Conservation (phyloP, 1,139 yeast species). For the Hanseniaspora sp. region DNA sequence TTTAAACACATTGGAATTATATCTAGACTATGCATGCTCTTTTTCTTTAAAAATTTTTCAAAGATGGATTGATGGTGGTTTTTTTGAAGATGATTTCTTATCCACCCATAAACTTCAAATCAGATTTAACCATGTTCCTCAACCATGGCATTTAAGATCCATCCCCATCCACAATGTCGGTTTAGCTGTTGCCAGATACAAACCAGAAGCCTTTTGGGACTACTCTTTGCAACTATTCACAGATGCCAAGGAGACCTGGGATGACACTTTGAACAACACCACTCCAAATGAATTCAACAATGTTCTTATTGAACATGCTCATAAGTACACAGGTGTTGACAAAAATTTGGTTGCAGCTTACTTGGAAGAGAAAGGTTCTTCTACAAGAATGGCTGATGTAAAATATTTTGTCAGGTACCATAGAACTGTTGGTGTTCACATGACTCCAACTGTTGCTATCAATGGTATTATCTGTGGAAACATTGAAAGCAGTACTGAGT, state of each 20-base stretch:
- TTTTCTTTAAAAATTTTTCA: slow-evolving; percentile 55
- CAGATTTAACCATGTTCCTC: slow-evolving; percentile 57
- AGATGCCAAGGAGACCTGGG: slow-evolving; percentile 40
- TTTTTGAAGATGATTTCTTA: slow-evolving; percentile 21
- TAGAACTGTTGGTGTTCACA: slow-evolving; percentile 70
- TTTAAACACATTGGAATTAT: slow-evolving; percentile 40
- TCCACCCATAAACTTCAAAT: slow-evolving; percentile 43
- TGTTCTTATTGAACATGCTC: slow-evolving; percentile 45
- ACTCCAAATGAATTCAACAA: slow-evolving; percentile 48
- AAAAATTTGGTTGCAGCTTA: slow-evolving; percentile 33
- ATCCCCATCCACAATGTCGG: slow-evolving; percentile 60
- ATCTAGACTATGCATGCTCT: slow-evolving; percentile 71
- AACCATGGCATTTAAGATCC: slow-evolving; percentile 81
- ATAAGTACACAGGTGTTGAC: slow-evolving; percentile 31
- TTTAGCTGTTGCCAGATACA: slow-evolving; percentile 51
- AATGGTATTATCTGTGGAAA: slow-evolving; percentile 47
- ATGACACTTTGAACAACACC: slow-evolving; percentile 48
- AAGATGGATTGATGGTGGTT: slow-evolving; percentile 42
- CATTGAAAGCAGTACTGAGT: slow-evolving; percentile 37
- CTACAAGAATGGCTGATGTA: slow-evolving; percentile 43
- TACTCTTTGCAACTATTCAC: slow-evolving; percentile 46
- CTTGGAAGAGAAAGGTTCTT: slow-evolving; percentile 40
- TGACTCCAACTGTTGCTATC: slow-evolving; percentile 70
- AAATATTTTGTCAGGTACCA: slow-evolving; percentile 65
- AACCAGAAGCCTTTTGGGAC: slow-evolving; percentile 54